A percentile compares a stretch with the other conserved stretches of the same genome.
Conservation (phyloP, 2,329 filamentous ascomycete genomes). For the Fusarium sublunatum region DNA sequence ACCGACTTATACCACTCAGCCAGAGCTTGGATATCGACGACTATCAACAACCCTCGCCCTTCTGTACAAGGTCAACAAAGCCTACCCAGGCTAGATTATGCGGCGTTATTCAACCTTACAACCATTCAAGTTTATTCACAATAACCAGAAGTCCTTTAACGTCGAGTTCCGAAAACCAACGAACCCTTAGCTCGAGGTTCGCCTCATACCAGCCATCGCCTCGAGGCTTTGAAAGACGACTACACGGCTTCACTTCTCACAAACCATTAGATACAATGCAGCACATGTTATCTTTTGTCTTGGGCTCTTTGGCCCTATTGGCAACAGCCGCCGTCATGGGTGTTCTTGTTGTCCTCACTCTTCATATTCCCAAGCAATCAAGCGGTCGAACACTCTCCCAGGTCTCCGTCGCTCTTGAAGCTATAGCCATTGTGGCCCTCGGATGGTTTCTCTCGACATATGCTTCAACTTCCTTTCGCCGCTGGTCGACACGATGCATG, state of each 20-base stretch:
- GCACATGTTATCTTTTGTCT: constrained; percentile 29
- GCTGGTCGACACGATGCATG: constrained; percentile 42
- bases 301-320: constrained; percentile 40
- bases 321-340: constrained; percentile 37
- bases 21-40: constrained; percentile 6
- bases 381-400: constrained; percentile 43
- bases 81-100: constrained; percentile 30
- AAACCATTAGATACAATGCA: constrained; percentile 33
- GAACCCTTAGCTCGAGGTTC: constrained; percentile 31
- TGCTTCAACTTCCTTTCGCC: constrained; percentile 33
- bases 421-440: constrained; percentile 42
- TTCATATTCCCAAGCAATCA: constrained; percentile 34
- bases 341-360: constrained; percentile 37
- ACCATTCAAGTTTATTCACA: constrained; percentile 2
- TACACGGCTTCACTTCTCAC: constrained; percentile 7
- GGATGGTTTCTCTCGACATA: constrained; percentile 52
- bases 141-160: constrained; percentile 2
- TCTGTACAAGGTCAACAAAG: constrained; percentile 16
- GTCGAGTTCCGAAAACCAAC: constrained; percentile 8
- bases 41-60: constrained; percentile 8
- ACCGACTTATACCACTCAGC: constrained; percentile 21
- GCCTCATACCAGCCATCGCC: constrained; percentile 24
- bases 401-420: constrained; percentile 47
- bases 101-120: constrained; percentile 11
- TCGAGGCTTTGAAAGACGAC: constrained; percentile 21